Conservation (phyloP, 306 rosid genomes). For the Cucumis hystrix region DNA sequence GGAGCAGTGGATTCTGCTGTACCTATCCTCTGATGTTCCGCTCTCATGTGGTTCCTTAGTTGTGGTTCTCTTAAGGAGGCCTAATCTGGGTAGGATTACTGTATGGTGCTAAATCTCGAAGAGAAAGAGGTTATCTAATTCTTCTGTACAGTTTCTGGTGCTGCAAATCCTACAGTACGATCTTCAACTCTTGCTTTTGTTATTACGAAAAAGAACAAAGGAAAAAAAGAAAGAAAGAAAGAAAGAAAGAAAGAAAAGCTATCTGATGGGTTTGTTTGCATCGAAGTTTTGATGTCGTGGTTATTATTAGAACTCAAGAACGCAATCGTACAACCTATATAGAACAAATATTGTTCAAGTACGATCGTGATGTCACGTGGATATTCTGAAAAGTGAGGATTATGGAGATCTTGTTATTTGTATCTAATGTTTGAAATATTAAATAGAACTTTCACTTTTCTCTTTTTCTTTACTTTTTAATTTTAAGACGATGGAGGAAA, state of each 20-base stretch:
- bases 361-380: not conserved
- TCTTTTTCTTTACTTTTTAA: no score
- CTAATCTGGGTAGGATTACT: not conserved
- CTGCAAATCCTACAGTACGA: constrained; percentile 1
- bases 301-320: no score
- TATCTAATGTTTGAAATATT: not conserved
- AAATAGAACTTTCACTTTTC: not conserved
- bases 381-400: not conserved
- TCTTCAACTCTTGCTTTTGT: not conserved
- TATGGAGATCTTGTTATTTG: not conserved
- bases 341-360: no score
- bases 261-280: not conserved
- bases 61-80: not conserved
- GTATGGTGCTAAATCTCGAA: not conserved
- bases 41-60: constrained; percentile 44
- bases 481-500: no score
- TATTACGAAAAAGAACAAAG: not conserved
- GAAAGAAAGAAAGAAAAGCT: not conserved
- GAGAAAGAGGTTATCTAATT: not conserved
- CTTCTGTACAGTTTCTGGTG: not conserved
- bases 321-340: no score
- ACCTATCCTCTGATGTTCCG: constrained; percentile 83
- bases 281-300: not conserved
- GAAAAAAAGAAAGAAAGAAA: no score
- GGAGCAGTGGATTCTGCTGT: constrained; percentile 97